Percentiles rank a stretch among this genome's conserved stretches.
Conservation (phyloP, 768 basidiomycete species). For the Boletus sp. region DNA sequence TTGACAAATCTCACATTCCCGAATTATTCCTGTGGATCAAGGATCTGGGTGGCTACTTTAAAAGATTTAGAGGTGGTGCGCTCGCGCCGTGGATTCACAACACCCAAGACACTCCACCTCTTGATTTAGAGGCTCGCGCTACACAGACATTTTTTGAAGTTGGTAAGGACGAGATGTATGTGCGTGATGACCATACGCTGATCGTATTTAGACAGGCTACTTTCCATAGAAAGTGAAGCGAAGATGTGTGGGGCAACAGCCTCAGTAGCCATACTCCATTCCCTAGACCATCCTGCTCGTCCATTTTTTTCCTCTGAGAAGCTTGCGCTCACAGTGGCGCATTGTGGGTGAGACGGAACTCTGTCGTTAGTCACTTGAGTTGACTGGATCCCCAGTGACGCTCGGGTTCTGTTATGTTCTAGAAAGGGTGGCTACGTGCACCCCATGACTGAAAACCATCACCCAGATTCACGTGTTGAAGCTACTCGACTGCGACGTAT, state of each 20-base stretch:
- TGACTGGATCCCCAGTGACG: slow-evolving; percentile 58
- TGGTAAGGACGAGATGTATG: slow-evolving; percentile 21
- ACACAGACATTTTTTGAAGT: slow-evolving; percentile 89
- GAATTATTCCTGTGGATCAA: slow-evolving; percentile 76
- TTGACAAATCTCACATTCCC: slow-evolving; percentile 66
- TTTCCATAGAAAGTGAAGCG: slow-evolving; percentile 67
- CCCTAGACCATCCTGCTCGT: slow-evolving; percentile 72
- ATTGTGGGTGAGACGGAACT: slow-evolving; percentile 69
- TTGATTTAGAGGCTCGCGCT: slow-evolving; percentile 83
- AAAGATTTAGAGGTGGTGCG: slow-evolving; percentile 80
- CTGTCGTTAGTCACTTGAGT: background rate
- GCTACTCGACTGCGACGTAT: slow-evolving; percentile 80
- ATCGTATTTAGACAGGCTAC: slow-evolving; percentile 55
- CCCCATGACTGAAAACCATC: slow-evolving; percentile 92
- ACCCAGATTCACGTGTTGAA: slow-evolving; percentile 89
- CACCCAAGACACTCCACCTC: slow-evolving; percentile 29
- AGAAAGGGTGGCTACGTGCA: slow-evolving; percentile 69
- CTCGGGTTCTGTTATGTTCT: slow-evolving; percentile 80
- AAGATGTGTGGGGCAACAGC: slow-evolving; percentile 87
- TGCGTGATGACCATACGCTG: slow-evolving; percentile 1
- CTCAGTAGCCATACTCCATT: slow-evolving; percentile 88
- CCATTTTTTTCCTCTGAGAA: slow-evolving; percentile 82
- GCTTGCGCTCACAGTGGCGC: slow-evolving; percentile 83
- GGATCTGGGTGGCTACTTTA: slow-evolving; percentile 87
- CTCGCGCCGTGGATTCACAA: slow-evolving; percentile 62